Evolutionary conservation across 1,284 basidiomycete genomes (phyloP), one percentile per base, ranked within the genome.

Genomic region (Flammula alnicola): DNA sequence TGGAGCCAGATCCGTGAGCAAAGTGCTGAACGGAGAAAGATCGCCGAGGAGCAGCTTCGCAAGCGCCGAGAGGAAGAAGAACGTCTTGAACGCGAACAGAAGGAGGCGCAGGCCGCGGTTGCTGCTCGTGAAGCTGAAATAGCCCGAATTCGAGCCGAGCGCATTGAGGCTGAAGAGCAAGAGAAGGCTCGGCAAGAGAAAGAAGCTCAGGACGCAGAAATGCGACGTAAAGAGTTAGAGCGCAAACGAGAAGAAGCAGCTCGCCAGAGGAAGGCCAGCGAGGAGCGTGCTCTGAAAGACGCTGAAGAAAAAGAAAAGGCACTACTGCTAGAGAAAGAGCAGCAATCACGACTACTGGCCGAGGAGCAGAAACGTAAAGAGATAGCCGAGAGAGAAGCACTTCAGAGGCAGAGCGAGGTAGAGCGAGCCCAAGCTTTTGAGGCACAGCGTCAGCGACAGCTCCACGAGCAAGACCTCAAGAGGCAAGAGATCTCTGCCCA

Each of bases 401-500:
- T 6, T 30, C 12, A 46, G 35, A 52, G 51, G 19, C 47, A 17
- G 11, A 17, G 39, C 9, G 40, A 56, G 33, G 51, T 44, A 30
- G 58, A 58, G 25, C 29, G 51, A 41, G 48, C 22, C 35, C 47
- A 54, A 46, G 51, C 51, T 12, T 14, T 47, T 12, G 41, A 52
- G 44, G 43, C 47, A 23, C 26, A 45, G 30, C 52, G 44, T 4
- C 37, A 46, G 19, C 61, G 61, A 44, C 53, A 36, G 6, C 49
- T 48, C 27, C 56, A 58, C 43, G 52, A 60, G 43, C 66, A 67
- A 47, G 61, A 58, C 22, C 51, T 44, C 27, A 60, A 51, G 48
- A 55, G 67, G 35, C 61, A 62, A 49, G 55, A 66, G 45, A 53
- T 67, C 10, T 50, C 53, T 49, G 47, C 51, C 17, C 58, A 63